Percentiles rank a stretch among this genome's conserved stretches.
Evolutionary conservation across 1,284 basidiomycete species (phyloP).

Genomic region (Prillingera fragicola): DNA sequence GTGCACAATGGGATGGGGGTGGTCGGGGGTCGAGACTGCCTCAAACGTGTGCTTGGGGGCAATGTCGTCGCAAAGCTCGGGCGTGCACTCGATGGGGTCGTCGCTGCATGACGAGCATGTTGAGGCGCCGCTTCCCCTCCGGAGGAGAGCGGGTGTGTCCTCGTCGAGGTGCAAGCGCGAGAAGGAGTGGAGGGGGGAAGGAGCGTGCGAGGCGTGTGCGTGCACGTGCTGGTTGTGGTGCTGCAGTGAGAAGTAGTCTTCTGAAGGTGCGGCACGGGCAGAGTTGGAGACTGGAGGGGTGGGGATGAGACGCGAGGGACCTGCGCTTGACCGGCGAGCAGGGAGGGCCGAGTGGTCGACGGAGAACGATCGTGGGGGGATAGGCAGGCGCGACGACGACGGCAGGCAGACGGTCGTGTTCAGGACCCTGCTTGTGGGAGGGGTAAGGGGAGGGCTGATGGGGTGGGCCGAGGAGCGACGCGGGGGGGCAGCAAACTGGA

Average conservation of each 20-base stretch:
- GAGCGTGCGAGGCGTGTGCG: conserved; percentile 3
- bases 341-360: conserved; percentile 1
- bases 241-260: conserved; percentile 13
- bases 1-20: too few species aligned
- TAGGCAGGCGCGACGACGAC: conserved; percentile 9
- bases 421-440: conserved; percentile 7
- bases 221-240: conserved; percentile 3
- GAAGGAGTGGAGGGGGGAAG: conserved; percentile 11
- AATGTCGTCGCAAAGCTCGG: too few species aligned
- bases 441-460: conserved; percentile 13
- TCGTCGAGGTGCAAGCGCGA: conserved; percentile 15
- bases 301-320: conserved; percentile 4
- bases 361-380: conserved; percentile 8
- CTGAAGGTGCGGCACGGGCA: too few species aligned
- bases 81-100: too few species aligned
- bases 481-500: not conserved
- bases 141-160: conserved; percentile 9
- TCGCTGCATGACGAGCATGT: conserved; percentile 13
- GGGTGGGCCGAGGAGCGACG: not conserved
- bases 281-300: conserved; percentile 6
- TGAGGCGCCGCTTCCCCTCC: conserved; percentile 11
- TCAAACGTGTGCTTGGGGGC: too few species aligned
- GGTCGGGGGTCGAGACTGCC: too few species aligned
- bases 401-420: conserved; percentile 6
- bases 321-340: conserved; percentile 7